These are phyloP conservation scores for Nyssa sinensis DNA, from an alignment of 148 eudicot species.

Conservation along the genomic window DNA sequence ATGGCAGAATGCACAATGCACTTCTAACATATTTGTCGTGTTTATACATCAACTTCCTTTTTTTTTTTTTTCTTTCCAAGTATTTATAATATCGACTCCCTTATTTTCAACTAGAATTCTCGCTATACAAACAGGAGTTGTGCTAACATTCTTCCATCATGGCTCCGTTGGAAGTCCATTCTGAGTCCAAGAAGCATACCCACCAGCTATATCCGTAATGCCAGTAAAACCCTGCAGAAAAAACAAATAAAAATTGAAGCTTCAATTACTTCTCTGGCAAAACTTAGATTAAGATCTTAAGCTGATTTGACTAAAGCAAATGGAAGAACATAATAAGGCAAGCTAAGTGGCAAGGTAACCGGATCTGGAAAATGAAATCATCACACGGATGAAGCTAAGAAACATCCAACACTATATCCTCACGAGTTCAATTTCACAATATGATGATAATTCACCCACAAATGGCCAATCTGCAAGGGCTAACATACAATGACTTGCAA, in stretches of 20 bases:
- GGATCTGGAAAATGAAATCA: background rate
- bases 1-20: too few relatives aligned
- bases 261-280: background rate
- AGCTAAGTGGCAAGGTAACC: background rate
- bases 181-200: slow-evolving; percentile 63
- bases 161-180: slow-evolving; percentile 44
- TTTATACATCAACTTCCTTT: background rate
- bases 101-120: background rate
- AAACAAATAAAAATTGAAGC: background rate
- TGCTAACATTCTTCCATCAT: slow-evolving; percentile 1
- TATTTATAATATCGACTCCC: too few relatives aligned
- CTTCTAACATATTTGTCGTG: background rate
- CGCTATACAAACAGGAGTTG: background rate
- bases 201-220: slow-evolving; percentile 62
- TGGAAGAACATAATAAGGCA: background rate
- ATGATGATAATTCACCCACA: too few relatives aligned
- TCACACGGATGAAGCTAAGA: background rate
- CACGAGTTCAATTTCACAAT: background rate
- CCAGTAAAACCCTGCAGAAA: slow-evolving; percentile 60
- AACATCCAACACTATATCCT: background rate
- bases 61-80: background rate
- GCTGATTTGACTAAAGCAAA: background rate
- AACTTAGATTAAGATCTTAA: background rate
- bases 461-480: background rate
- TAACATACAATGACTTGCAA: background rate